Evolutionary conservation across 202 grass and related monocot genomes (phyloP).

Genomic region (Hordeum pubiflorum): DNA sequence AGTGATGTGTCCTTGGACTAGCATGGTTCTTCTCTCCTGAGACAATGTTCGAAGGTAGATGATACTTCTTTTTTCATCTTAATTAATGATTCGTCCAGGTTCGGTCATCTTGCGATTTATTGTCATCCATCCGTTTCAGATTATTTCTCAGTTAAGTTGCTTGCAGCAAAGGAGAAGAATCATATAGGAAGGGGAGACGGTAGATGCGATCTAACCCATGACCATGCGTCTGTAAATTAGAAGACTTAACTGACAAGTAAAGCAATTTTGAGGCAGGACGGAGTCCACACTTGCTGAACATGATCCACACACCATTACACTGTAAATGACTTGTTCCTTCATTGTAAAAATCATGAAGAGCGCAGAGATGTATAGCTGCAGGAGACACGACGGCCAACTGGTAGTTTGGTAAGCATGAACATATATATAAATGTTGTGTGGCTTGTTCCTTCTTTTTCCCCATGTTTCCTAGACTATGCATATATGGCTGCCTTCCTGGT

Average conservation of each 20-base stretch:
- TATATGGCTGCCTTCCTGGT: background rate
- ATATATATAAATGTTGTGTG: background rate
- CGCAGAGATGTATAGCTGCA: no score
- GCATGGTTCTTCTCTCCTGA: background rate
- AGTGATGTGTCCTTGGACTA: background rate
- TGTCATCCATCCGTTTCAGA: background rate
- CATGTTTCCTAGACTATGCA: background rate
- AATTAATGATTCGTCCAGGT: background rate
- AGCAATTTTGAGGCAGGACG: background rate
- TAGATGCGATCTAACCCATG: background rate
- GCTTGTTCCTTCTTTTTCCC: no score
- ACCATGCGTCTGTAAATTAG: background rate
- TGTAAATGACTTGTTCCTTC: background rate
- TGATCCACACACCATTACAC: background rate
- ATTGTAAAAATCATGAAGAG: background rate
- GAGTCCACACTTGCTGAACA: background rate
- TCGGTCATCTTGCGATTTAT: background rate
- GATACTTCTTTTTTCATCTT: background rate
- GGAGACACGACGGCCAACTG: no score
- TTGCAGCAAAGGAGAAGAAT: background rate
- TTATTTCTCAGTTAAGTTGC: background rate
- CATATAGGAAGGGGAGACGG: background rate
- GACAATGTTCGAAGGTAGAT: background rate
- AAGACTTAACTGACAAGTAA: background rate
- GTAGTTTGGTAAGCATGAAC: no score